These are phyloP conservation scores for Elaphomyces granulatus DNA, from an alignment of 495 filamentous ascomycete species.

Conservation along the genomic window DNA sequence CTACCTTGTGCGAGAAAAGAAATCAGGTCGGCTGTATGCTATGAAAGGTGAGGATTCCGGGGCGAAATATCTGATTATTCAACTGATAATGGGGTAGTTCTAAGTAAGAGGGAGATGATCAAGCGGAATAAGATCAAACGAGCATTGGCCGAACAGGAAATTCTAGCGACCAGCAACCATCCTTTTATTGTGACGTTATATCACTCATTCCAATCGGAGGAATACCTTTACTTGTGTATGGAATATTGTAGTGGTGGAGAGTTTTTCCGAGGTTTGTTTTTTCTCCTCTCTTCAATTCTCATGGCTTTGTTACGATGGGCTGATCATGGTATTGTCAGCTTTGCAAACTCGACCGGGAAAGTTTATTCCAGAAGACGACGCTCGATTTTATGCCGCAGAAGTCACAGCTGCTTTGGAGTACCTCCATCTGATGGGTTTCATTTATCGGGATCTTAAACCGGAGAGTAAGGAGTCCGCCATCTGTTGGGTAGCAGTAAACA, in stretches of 20 bases:
- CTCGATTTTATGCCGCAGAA: conserved; percentile 92
- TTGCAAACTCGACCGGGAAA: conserved; percentile 94
- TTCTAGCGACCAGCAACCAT: conserved; percentile 94
- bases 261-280: conserved; percentile 63
- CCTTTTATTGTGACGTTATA: conserved; percentile 98
- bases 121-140: conserved; percentile 99
- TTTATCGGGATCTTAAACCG: conserved; percentile 94
- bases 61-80: too few relatives aligned
- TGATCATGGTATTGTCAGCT: conserved; percentile 31
- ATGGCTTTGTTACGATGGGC: not conserved
- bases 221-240: conserved; percentile 97
- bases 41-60: conserved; percentile 77
- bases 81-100: conserved; percentile 50
- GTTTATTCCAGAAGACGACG: conserved; percentile 92
- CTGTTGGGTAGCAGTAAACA: not conserved
- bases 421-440: conserved; percentile 97
- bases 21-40: conserved; percentile 83
- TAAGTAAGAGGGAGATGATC: conserved; percentile 99
- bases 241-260: conserved; percentile 98
- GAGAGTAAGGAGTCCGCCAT: conserved; percentile 56
- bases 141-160: conserved; percentile 93
- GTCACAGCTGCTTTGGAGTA: conserved; percentile 97
- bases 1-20: conserved; percentile 94
- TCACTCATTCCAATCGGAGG: conserved; percentile 97
- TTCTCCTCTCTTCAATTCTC: not conserved